Evolutionary conservation across 768 basidiomycete genomes (phyloP).

Genomic region (Tremella mesenterica): DNA sequence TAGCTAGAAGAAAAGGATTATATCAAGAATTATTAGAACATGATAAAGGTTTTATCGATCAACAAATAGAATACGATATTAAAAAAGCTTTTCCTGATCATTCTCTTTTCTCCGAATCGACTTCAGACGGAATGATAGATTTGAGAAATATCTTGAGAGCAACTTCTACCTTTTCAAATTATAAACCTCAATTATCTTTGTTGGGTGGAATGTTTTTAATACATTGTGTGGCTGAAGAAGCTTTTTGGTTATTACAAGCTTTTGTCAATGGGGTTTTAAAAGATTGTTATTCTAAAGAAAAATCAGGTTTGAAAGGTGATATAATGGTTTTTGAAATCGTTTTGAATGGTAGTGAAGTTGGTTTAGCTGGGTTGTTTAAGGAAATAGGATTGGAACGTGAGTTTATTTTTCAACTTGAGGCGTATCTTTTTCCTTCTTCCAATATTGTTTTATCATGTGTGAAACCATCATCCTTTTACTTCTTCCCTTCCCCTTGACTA

Average conservation of each 20-base stretch:
- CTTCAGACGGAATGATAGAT: slow-evolving; percentile 28
- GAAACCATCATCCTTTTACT: too few relatives aligned
- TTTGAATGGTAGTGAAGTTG: slow-evolving; percentile 26
- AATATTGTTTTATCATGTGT: too few relatives aligned
- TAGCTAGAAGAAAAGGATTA: slow-evolving; percentile 25
- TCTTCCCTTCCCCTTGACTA: background rate
- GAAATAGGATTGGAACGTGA: slow-evolving; percentile 27
- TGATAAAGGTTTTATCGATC: slow-evolving; percentile 21
- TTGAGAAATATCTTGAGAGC: slow-evolving; percentile 31
- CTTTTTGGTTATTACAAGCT: slow-evolving; percentile 35
- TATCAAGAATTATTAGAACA: slow-evolving; percentile 35
- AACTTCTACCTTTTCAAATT: slow-evolving; percentile 28
- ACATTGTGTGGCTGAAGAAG: slow-evolving; percentile 40
- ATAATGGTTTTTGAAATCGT: slow-evolving; percentile 26
- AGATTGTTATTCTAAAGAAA: slow-evolving; percentile 26
- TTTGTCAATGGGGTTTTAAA: slow-evolving; percentile 29
- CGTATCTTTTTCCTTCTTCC: too few relatives aligned
- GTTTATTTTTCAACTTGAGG: too few relatives aligned
- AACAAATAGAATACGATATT: slow-evolving; percentile 31
- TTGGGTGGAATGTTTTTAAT: slow-evolving; percentile 33
- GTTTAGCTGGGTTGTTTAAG: slow-evolving; percentile 23
- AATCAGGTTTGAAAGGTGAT: slow-evolving; percentile 22
- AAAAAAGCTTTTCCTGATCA: slow-evolving; percentile 30
- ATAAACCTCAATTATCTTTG: slow-evolving; percentile 29
- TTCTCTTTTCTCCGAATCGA: slow-evolving; percentile 22